Conservation (phyloP, 2,329 filamentous ascomycete genomes). For the Cladosporium sp. region DNA sequence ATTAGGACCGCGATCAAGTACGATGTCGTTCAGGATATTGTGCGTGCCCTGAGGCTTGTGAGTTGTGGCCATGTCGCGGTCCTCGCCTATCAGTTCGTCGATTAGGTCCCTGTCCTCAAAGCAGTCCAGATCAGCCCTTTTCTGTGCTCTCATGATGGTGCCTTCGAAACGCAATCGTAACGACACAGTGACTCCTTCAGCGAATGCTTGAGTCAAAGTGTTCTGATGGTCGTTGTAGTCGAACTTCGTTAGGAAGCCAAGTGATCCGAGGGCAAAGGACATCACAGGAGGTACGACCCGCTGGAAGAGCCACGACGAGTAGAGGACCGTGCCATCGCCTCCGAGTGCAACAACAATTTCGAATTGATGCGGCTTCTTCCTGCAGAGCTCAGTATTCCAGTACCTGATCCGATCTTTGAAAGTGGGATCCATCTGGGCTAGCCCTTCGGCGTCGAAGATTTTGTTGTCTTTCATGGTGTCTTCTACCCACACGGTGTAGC, state of each 20-base stretch:
- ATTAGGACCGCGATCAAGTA: conserved; percentile 89
- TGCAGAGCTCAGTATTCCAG: conserved; percentile 78
- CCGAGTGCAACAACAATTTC: conserved; percentile 79
- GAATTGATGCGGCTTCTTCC: conserved; percentile 73
- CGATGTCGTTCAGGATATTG: conserved; percentile 94
- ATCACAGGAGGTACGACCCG: conserved; percentile 88
- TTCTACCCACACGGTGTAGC: conserved; percentile 75
- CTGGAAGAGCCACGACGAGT: conserved; percentile 95
- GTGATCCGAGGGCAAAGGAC: conserved; percentile 82
- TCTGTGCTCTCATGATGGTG: conserved; percentile 78
- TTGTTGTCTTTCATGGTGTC: conserved; percentile 64
- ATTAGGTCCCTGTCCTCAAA: conserved; percentile 60
- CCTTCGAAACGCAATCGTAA: conserved; percentile 85
- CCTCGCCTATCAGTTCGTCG: conserved; percentile 83
- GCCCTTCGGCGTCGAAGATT: conserved; percentile 64
- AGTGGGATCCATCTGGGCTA: conserved; percentile 57
- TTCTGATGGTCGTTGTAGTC: conserved; percentile 71
- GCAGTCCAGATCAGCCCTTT: conserved; percentile 32
- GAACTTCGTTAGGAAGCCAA: conserved; percentile 95
- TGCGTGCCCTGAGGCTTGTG: conserved; percentile 78
- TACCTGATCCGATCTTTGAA: conserved; percentile 60
- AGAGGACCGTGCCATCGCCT: conserved; percentile 94
- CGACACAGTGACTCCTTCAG: conserved; percentile 80
- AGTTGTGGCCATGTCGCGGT: conserved; percentile 75
- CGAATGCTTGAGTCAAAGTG: conserved; percentile 66